Evolutionary conservation across 345 rosid species (phyloP), one percentile per base, ranked within the genome.

Genomic region (Eucalyptus coolabah): DNA sequence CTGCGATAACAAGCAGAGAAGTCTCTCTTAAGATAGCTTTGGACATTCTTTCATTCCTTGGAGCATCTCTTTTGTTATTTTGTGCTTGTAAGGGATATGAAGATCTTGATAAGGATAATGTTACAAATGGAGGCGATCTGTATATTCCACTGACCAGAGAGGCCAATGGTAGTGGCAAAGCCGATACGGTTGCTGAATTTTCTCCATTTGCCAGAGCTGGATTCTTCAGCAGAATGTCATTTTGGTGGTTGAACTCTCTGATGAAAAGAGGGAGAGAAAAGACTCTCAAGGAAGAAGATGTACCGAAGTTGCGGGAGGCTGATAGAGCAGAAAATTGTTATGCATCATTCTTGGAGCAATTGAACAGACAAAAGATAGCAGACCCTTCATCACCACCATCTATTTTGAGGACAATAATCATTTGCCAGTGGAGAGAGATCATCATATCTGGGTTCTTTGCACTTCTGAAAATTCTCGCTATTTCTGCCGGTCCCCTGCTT

Each of bases 191-290:
- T 54, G 88, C 82, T 5, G 90, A 89, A 89, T 93, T 90, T 44
- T 91, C 95, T 63, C 89, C 89, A 34, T 95, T 97, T 93, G 93
- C 95, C 13, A 90, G 89, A 87, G 98, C 99, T 50, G 95, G 99
- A 32, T 89, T 95, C 92, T 91, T 97, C 50, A 92, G 94, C 90
- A 93, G 56, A 89, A 88, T 97, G 91, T 92, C 98, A 34, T 98
- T 98, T 91, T 98, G 98, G 97, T 98, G 99, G 99, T 80, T 97
- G 94, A 97, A 97, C 92, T 90, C 95, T 28, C 86, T 98, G 91
- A 94, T 98, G 95, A 96, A 91, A 93, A 93, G 50, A 89, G 99
- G 99, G 3, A 93, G 93, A 89, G 94, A 92, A 90, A 95, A 95
- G 89, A 94, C 96, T 87, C 63, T 56, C 37, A 96, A 91, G 91